Evolutionary conservation across 2,329 filamentous ascomycete species (phyloP).

Genomic region (Ophiognomonia clavigignenti-juglandacearum): DNA sequence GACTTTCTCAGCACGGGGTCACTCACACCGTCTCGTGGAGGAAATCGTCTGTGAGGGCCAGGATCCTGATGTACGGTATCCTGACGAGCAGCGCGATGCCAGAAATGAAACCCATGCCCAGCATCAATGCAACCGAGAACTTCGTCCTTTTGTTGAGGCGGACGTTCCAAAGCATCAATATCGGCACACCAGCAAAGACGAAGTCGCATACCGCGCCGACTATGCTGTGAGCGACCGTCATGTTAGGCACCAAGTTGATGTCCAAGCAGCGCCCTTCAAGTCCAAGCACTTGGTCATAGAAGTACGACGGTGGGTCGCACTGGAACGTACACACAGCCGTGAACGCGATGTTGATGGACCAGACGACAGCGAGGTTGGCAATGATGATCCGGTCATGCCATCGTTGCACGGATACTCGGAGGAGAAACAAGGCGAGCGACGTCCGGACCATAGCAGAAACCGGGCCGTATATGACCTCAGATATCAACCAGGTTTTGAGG

Average conservation of each 20-base stretch:
- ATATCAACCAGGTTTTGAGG: constrained; percentile 33
- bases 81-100: constrained; percentile 34
- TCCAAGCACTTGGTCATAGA: constrained; percentile 39
- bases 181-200: constrained; percentile 43
- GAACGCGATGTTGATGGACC: constrained; percentile 31
- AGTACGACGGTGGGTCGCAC: constrained; percentile 42
- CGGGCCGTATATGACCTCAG: constrained; percentile 35
- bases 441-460: constrained; percentile 45
- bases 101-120: constrained; percentile 44
- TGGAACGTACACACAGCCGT: constrained; percentile 46
- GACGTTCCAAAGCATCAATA: constrained; percentile 46
- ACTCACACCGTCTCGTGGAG: constrained; percentile 29
- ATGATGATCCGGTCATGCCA: constrained; percentile 31
- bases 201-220: constrained; percentile 42
- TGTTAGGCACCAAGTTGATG: constrained; percentile 32
- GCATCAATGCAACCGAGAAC: constrained; percentile 37
- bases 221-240: constrained; percentile 41
- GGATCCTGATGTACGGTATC: constrained; percentile 27
- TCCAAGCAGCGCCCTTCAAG: constrained; percentile 35
- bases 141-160: constrained; percentile 44
- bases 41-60: constrained; percentile 24
- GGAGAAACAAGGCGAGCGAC: constrained; percentile 35
- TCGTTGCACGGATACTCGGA: constrained; percentile 31
- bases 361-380: constrained; percentile 28
- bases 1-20: not conserved